phyloP scores from a whole-genome alignment of 768 basidiomycete species.

The Vishniacozyma victoriae region DNA sequence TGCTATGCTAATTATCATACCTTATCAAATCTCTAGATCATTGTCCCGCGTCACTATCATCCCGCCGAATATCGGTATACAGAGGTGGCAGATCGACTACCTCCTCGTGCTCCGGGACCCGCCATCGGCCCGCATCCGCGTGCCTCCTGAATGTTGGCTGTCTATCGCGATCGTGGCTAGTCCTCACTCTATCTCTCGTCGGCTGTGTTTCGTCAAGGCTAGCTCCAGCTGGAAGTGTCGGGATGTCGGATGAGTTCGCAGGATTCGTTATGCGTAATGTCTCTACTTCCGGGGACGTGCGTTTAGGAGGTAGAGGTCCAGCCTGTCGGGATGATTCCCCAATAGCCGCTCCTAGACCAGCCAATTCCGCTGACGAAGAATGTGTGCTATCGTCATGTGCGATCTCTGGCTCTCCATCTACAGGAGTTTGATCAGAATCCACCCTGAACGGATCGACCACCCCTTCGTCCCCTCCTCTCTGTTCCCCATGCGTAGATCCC shows the following conservation, averaged over 20 bases:
- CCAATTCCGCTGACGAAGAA: constrained; percentile 14
- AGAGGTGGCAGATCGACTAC: constrained; percentile 37
- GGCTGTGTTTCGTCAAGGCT: too few species aligned
- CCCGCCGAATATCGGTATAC: constrained; percentile 38
- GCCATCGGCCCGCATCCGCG: constrained; percentile 26
- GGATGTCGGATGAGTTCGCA: too few species aligned
- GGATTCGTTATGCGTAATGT: too few species aligned
- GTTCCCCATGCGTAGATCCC: constrained; percentile 1
- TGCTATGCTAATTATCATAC: too few species aligned
- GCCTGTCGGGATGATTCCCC: background rate
- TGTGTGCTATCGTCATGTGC: background rate
- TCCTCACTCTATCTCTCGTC: too few species aligned
- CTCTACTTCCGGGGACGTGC: too few species aligned
- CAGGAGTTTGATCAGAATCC: too few species aligned
- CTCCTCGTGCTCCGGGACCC: constrained; percentile 11
- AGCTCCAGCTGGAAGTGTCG: too few species aligned
- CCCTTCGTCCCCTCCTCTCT: constrained; percentile 3
- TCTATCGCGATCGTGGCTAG: too few species aligned
- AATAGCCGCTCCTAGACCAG: constrained; percentile 8
- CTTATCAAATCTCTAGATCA: too few species aligned
- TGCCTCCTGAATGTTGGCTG: constrained; percentile 27
- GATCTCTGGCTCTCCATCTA: background rate
- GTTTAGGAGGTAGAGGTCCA: too few species aligned
- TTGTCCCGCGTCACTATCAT: too few species aligned
- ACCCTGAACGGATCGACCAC: constrained; percentile 35